A percentile compares a stretch with the other conserved stretches of the same genome.
These are phyloP conservation scores for Cladosporium sp. DNA, from an alignment of 2,329 filamentous ascomycete genomes.

Conservation along the genomic window DNA sequence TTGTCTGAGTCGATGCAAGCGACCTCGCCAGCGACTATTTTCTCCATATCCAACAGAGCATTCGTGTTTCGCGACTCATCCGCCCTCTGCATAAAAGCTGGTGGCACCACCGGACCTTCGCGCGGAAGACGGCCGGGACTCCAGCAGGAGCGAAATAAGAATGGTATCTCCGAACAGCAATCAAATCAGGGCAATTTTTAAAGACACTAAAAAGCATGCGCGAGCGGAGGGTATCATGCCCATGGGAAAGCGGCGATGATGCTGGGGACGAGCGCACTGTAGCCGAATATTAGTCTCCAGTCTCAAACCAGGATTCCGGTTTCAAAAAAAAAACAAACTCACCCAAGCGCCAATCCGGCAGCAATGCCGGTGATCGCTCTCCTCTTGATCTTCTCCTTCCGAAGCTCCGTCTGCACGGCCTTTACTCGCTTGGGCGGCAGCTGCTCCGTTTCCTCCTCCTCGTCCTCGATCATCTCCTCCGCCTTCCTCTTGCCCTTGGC, in stretches of 20 bases:
- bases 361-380: slow-evolving; percentile 80
- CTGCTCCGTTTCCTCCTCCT: slow-evolving; percentile 38
- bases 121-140: no score
- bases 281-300: slow-evolving; percentile 8
- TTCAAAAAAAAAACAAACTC: slow-evolving; percentile 40
- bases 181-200: slow-evolving; percentile 9
- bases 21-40: no score
- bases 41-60: no score
- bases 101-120: no score
- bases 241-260: slow-evolving; percentile 22
- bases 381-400: slow-evolving; percentile 79
- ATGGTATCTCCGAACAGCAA: slow-evolving; percentile 14
- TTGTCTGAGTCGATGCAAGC: no score
- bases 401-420: slow-evolving; percentile 68
- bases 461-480: slow-evolving; percentile 55
- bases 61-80: no score
- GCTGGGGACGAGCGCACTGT: slow-evolving; percentile 25
- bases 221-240: slow-evolving; percentile 2
- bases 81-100: no score
- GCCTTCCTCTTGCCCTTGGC: slow-evolving; percentile 63
- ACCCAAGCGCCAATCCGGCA: slow-evolving; percentile 86
- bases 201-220: background rate
- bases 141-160: slow-evolving; percentile 4
- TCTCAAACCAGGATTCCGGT: no score
- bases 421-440: slow-evolving; percentile 62